Conservation (phyloP, 1,139 yeast genomes). For the Geotrichum siamense region DNA sequence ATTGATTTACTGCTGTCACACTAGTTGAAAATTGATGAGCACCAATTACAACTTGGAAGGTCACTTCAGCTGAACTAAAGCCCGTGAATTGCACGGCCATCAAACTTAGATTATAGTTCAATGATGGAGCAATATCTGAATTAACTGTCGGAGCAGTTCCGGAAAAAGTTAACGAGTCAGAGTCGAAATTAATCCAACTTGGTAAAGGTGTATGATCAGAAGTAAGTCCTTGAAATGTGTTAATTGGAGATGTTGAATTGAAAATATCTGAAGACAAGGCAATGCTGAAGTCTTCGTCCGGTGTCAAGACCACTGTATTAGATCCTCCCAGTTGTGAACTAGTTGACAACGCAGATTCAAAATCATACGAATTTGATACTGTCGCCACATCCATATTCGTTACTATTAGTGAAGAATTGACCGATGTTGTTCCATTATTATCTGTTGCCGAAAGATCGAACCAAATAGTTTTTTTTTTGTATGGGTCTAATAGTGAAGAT, state of each 20-base stretch:
- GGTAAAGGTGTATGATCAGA: slow-evolving; percentile 82
- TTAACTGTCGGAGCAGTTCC: slow-evolving; percentile 88
- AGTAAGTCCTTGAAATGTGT: slow-evolving; percentile 76
- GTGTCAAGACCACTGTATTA: slow-evolving; percentile 64
- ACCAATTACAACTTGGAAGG: slow-evolving; percentile 71
- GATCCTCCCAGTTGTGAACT: background rate
- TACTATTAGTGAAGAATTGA: slow-evolving; percentile 52
- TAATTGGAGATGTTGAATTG: slow-evolving; percentile 33
- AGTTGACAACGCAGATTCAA: slow-evolving; percentile 1
- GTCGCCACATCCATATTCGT: slow-evolving; percentile 31
- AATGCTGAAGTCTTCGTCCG: slow-evolving; percentile 59
- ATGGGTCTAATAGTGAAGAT: slow-evolving; percentile 23
- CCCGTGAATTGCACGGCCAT: slow-evolving; percentile 77
- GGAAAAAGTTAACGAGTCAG: slow-evolving; percentile 51
- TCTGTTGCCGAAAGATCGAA: slow-evolving; percentile 63
- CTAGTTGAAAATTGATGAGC: slow-evolving; percentile 76
- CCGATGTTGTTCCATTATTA: slow-evolving; percentile 40
- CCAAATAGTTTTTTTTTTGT: slow-evolving; percentile 24
- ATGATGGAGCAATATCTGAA: slow-evolving; percentile 81
- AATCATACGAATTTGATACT: background rate
- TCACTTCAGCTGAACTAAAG: slow-evolving; percentile 61
- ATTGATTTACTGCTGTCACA: slow-evolving; percentile 40
- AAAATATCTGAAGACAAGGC: slow-evolving; percentile 46
- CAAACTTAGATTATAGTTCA: slow-evolving; percentile 58
- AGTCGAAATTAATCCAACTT: slow-evolving; percentile 68